phyloP scores from a whole-genome alignment of 1,284 basidiomycete genomes.

The Trichosporon sp. region DNA sequence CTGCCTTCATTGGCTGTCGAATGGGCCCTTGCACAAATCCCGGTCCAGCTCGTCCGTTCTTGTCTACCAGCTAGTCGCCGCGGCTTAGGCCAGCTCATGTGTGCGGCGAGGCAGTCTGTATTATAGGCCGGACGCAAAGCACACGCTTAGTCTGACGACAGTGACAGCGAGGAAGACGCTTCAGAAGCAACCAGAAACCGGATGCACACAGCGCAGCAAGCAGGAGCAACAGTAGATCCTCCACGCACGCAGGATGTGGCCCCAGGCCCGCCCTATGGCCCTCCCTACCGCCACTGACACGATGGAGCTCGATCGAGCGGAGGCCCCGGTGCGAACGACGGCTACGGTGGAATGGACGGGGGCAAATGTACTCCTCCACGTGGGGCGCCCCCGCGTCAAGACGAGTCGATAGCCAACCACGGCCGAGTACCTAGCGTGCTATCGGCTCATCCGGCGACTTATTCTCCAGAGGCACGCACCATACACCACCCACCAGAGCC shows the following conservation, averaged over 20 bases:
- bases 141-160: neutral
- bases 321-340: neutral
- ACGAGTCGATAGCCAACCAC: constrained; percentile 4
- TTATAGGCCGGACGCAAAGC: neutral
- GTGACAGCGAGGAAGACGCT: neutral
- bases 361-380: neutral
- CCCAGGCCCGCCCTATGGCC: neutral
- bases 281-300: neutral
- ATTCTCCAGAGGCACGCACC: neutral
- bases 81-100: neutral
- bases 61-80: neutral
- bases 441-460: constrained; percentile 17
- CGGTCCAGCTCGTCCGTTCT: neutral
- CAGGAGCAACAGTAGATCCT: neutral
- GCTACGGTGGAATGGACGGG: neutral
- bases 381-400: neutral
- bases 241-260: neutral
- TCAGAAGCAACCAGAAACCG: neutral
- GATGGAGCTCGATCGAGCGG: neutral
- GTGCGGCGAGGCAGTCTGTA: neutral
- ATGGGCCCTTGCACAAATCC: constrained; percentile 13
- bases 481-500: neutral
- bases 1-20: neutral
- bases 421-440: neutral
- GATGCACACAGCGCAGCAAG: constrained; percentile 2